Evolutionary conservation across 768 basidiomycete species (phyloP), one percentile per base, ranked within the genome.

Genomic region (Auricularia sp.): DNA sequence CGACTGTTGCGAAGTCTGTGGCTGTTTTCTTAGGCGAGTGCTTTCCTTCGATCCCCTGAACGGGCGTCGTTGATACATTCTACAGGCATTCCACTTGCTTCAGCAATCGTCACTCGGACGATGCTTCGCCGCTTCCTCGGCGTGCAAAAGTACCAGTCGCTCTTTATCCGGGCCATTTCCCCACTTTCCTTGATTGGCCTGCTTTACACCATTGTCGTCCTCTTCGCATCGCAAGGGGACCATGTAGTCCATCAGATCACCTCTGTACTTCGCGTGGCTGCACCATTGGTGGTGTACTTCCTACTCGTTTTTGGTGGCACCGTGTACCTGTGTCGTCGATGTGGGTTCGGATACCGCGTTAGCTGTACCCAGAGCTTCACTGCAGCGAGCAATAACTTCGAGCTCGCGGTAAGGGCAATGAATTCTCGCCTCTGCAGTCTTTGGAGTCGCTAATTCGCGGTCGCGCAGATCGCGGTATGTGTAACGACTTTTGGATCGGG

Each of bases 231-330:
- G 69, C 78, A 79, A 73, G 83, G 77, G 2, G 83, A 86, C 61
- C 83, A 83, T 64, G 91, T 93, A 67, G 73, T 91, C 11, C 79
- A 85, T 65, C 86, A 91, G 70, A 77, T 93, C 42, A 85, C 89
- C 0, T 81, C 82, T 4, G 89, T 91, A 2, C 92, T 93, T 74
- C 83, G 91, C 18, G 84, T 90, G 1, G 85, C 89, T 69, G 90
- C 92, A 5, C 91, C 92, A 1, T 81, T 91, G 77, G 76, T 90
- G 29, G 76, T 89, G 39, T 93, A 93, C 75, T 93, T 93, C 72
- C 64, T 81, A 54, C 73, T 91, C 73, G 88, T 92, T 84, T 90
- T 91, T 67, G 73, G 72, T 36, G 68, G 83, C n/a, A 74, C 88
- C 18, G 86, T 77, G 70, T 79, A 74, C 66, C 75, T 86, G 16